phyloP scores from a whole-genome alignment of 2,329 filamentous ascomycete genomes.

The Apiospora sp. region DNA sequence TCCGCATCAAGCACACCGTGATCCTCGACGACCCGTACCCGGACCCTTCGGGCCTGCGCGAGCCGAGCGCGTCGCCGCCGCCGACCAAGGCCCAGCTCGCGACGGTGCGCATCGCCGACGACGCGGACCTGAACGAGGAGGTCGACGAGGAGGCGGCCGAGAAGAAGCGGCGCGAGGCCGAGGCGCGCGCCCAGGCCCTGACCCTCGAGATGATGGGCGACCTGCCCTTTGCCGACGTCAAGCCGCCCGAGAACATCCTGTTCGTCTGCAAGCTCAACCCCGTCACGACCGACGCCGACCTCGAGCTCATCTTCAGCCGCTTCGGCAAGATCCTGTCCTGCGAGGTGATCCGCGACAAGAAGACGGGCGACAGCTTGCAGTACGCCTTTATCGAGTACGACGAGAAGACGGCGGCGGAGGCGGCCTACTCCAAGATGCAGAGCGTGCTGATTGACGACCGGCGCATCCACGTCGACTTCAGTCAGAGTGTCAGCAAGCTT shows the following conservation, averaged over 20 bases:
- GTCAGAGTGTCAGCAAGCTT: constrained; percentile 88
- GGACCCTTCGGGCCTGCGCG: constrained; percentile 78
- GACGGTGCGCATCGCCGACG: constrained; percentile 89
- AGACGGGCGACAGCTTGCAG: constrained; percentile 92
- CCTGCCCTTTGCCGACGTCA: constrained; percentile 95
- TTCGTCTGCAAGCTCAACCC: constrained; percentile 99
- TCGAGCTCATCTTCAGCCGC: constrained; percentile 95
- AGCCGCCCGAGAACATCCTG: constrained; percentile 94
- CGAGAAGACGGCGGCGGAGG: constrained; percentile 90
- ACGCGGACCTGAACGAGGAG: constrained; percentile 78
- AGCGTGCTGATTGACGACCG: constrained; percentile 96
- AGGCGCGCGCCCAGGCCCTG: constrained; percentile 91
- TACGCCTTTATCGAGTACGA: constrained; percentile 99
- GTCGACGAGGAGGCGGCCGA: constrained; percentile 82
- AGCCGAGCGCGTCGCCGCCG: constrained; percentile 80
- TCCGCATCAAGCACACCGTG: constrained; percentile 91
- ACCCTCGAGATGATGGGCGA: constrained; percentile 98
- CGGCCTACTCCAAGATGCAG: constrained; percentile 99
- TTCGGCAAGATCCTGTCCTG: constrained; percentile 96
- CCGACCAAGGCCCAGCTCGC: constrained; percentile 87
- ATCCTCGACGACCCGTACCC: constrained; percentile 91
- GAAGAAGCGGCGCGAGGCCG: constrained; percentile 81
- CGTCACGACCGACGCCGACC: constrained; percentile 91
- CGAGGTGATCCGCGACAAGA: constrained; percentile 93
- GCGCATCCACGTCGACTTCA: constrained; percentile 98